A percentile compares a stretch with the other conserved stretches of the same genome.
Conservation (phyloP, 2,329 filamentous ascomycete species). For the Periconia macrospinosa region DNA sequence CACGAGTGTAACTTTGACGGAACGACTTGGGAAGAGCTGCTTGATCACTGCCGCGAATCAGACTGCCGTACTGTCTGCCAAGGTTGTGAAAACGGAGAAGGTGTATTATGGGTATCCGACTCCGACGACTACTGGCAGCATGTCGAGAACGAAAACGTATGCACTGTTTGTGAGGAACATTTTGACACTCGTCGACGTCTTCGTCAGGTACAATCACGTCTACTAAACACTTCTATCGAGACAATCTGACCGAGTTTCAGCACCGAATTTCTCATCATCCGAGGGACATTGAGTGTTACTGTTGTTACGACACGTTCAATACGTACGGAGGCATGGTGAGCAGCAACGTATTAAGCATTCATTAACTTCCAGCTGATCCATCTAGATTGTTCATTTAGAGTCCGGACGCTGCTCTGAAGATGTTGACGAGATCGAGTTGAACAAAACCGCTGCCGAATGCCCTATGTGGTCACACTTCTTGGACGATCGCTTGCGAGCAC, state of each 20-base stretch:
- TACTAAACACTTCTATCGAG: not conserved
- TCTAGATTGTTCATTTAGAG: conserved; percentile 16
- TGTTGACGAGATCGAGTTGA: conserved; percentile 8
- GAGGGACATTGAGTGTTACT: conserved; percentile 9
- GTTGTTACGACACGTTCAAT: conserved; percentile 13
- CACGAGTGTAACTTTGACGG: conserved; percentile 9
- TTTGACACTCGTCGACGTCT: conserved; percentile 5
- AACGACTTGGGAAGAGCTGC: conserved; percentile 3
- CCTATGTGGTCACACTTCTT: conserved; percentile 14
- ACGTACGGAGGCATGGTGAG: conserved; percentile 18
- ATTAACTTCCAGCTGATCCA: not conserved
- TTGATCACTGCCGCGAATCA: conserved; percentile 6
- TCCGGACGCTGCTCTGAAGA: conserved; percentile 6
- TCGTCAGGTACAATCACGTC: conserved; percentile 3
- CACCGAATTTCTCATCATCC: conserved; percentile 4
- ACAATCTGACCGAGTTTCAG: conserved; percentile 1
- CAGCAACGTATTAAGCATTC: not conserved
- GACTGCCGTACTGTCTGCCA: conserved; percentile 6
- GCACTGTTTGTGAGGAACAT: conserved; percentile 6
- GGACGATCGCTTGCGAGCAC: conserved; percentile 11
- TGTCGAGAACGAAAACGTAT: conserved; percentile 7
- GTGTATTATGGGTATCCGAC: not conserved
- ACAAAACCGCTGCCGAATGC: conserved; percentile 16
- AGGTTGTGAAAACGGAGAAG: conserved; percentile 8
- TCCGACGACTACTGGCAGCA: conserved; percentile 4